Evolutionary conservation across 2,329 filamentous ascomycete genomes (phyloP).

Genomic region (Fusarium tjaetaba): DNA sequence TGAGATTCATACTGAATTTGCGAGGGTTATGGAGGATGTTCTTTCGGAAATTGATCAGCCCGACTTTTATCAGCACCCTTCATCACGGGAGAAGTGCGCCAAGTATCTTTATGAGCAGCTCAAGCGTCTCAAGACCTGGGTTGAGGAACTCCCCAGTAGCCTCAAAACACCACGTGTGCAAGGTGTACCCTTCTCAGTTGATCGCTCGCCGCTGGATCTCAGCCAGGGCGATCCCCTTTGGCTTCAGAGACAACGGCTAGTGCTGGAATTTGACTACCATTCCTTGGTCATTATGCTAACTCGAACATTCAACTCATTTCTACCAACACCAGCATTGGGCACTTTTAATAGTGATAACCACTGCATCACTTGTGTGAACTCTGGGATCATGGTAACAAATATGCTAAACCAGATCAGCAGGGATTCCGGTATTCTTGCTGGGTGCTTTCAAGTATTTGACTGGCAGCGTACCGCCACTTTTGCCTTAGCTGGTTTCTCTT

Average conservation of each 20-base stretch:
- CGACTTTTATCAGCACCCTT: constrained; percentile 40
- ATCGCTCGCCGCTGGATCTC: constrained; percentile 46
- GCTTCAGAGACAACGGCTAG: constrained; percentile 54
- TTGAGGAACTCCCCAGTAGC: constrained; percentile 47
- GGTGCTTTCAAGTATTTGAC: constrained; percentile 42
- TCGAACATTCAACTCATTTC: constrained; percentile 53
- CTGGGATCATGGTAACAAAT: constrained; percentile 42
- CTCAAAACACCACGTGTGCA: constrained; percentile 51
- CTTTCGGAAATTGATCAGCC: constrained; percentile 20
- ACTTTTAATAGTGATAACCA: constrained; percentile 42
- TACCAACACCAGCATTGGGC: constrained; percentile 40
- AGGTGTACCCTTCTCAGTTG: constrained; percentile 51
- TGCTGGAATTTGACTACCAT: constrained; percentile 57
- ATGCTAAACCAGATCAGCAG: constrained; percentile 43
- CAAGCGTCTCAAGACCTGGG: constrained; percentile 46
- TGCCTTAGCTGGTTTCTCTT: constrained; percentile 35
- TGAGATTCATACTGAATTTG: constrained; percentile 30
- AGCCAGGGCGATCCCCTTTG: constrained; percentile 52
- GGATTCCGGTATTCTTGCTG: constrained; percentile 42
- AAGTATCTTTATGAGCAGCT: constrained; percentile 41
- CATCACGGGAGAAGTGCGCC: constrained; percentile 43
- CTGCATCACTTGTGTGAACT: constrained; percentile 37
- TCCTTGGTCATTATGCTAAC: constrained; percentile 51
- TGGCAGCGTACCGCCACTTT: constrained; percentile 45
- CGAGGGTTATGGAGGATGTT: constrained; percentile 21